Conservation (phyloP, 2,329 filamentous ascomycete genomes). For the Myriosclerotinia curreyana region DNA sequence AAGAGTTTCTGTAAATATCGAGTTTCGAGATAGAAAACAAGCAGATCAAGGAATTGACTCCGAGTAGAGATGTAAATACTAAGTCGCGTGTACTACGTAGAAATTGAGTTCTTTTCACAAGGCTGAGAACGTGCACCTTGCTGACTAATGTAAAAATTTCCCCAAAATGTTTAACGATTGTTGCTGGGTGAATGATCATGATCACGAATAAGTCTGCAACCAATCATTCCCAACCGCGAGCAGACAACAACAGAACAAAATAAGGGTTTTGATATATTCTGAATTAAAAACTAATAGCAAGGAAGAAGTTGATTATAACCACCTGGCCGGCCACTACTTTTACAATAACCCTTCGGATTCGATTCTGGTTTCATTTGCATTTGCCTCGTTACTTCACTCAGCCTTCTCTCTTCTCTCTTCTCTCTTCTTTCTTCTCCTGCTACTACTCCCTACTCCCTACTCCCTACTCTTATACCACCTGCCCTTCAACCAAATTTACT, state of each 20-base stretch:
- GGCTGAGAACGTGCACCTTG: constrained; percentile 10
- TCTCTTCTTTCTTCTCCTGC: neutral
- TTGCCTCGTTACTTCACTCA: neutral
- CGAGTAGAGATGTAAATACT: neutral
- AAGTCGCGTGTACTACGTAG: neutral
- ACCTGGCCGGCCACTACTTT: no score
- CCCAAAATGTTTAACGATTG: constrained; percentile 8
- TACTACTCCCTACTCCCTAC: neutral
- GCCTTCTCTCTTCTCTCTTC: neutral
- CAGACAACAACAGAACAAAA: constrained; percentile 19
- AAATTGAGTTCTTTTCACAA: constrained; percentile 14
- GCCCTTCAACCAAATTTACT: neutral
- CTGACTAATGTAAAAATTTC: constrained; percentile 13
- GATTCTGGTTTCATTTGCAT: constrained; percentile 2
- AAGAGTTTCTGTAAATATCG: neutral
- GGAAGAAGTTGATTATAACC: no score
- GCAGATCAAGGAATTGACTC: neutral
- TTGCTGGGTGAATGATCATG: constrained; percentile 19
- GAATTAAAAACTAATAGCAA: no score
- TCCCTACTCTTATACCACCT: neutral
- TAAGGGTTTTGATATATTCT: no score
- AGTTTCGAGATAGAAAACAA: neutral
- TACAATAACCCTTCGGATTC: neutral
- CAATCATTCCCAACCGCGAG: constrained; percentile 17
- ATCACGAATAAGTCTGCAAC: constrained; percentile 2